Evolutionary conservation across 2,329 filamentous ascomycete genomes (phyloP), one percentile per base, ranked within the genome.

Genomic region (Fusarium sp.): DNA sequence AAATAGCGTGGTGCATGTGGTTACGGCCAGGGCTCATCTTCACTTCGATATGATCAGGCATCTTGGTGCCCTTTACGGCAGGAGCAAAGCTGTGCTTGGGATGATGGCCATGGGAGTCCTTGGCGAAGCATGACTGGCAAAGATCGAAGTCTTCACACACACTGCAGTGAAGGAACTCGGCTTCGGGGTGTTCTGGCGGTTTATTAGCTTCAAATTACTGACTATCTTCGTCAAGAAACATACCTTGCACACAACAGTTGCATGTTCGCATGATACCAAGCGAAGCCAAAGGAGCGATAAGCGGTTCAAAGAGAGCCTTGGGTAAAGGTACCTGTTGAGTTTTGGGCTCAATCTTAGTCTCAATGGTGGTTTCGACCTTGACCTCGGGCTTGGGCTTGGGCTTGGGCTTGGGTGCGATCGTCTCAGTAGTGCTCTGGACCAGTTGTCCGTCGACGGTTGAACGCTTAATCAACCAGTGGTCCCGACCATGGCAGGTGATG

Each of bases 401-500:
- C 54, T 74, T 70, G 15, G 63, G 74, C 81, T 91, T 93, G 57
- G 92, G 89, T 37, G 88, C 84, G 61, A 97, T 85, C 26, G 86
- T 92, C 81, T 97, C 92, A 2, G 94, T 97, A 23, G 88, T 93
- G 84, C 94, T 97, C 80, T 89, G 93, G 70, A 93, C 87, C 58
- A 97, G 90, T 68, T 88, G 85, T 51, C 94, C 95, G 62, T 94
- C 86, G 74, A 90, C 85, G 66, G 97, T 88, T 67, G 88, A 89
- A 61, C 96, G 91, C 87, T 97, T 97, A 79, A 98, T 95, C 80
- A 99, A 85, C 94, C 94, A 97, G 82, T 99, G 96, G 67, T 89
- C 87, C 31, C 90, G 86, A 59, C 90, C 90, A 67, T 89, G 87
- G 83, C 97, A 99, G 40, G 92, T 87, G 60, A 91, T 85, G 67